phyloP scores from a whole-genome alignment of 2,329 filamentous ascomycete genomes.

The Diaporthe destruens region DNA sequence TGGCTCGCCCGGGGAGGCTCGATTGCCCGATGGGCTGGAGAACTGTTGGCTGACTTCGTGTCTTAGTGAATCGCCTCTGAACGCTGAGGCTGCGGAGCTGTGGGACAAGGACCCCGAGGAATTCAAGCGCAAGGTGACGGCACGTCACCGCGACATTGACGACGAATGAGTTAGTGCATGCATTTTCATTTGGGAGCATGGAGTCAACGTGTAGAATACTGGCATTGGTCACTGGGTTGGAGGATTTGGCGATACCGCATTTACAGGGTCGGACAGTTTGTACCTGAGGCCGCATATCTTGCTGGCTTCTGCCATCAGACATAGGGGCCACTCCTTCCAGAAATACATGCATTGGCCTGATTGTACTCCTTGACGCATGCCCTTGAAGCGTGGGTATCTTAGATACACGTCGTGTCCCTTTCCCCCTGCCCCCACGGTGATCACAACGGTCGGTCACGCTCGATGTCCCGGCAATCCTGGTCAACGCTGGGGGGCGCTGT shows the following conservation, averaged over 20 bases:
- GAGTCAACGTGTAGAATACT: slow-evolving; percentile 39
- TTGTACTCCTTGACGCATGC: slow-evolving; percentile 7
- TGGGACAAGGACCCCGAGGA: slow-evolving; percentile 92
- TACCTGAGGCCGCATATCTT: slow-evolving; percentile 19
- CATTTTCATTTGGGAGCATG: slow-evolving; percentile 42
- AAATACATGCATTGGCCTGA: slow-evolving; percentile 31
- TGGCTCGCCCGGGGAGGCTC: not conserved
- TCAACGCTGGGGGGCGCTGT: slow-evolving; percentile 11
- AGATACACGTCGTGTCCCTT: slow-evolving; percentile 28
- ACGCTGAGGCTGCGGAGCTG: slow-evolving; percentile 94
- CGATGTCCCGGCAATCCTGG: slow-evolving; percentile 5
- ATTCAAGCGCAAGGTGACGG: slow-evolving; percentile 83
- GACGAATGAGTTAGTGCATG: slow-evolving; percentile 63
- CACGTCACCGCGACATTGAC: slow-evolving; percentile 73
- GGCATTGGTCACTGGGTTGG: slow-evolving; percentile 38
- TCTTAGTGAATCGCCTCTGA: slow-evolving; percentile 88
- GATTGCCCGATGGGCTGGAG: not conserved
- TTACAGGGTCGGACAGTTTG: slow-evolving; percentile 35
- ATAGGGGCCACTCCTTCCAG: slow-evolving; percentile 27
- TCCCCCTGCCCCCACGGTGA: not conserved
- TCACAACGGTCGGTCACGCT: slow-evolving; percentile 20
- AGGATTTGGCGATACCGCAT: slow-evolving; percentile 36
- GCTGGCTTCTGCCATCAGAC: slow-evolving; percentile 35
- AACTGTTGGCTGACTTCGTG: slow-evolving; percentile 20
- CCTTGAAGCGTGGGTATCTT: slow-evolving; percentile 28